Conservation (phyloP, 2,329 filamentous ascomycete genomes). For the Coleophoma eucalyptorum region DNA sequence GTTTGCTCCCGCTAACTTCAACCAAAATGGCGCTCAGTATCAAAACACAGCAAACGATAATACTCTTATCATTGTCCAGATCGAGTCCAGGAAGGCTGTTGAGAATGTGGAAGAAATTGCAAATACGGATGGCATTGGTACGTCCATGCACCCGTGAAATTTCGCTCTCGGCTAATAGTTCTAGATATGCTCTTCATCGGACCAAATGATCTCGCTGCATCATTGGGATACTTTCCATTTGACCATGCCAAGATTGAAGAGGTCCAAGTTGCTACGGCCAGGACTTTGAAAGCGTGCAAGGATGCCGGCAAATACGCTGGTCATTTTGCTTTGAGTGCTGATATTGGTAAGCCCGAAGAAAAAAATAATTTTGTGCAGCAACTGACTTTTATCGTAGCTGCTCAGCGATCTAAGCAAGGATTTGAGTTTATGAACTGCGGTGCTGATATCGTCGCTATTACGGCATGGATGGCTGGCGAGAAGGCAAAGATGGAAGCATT, state of each 20-base stretch:
- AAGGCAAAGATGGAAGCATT: constrained; percentile 23
- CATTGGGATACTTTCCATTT: constrained; percentile 27
- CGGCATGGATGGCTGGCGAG: constrained; percentile 30
- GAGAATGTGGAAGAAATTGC: constrained; percentile 56
- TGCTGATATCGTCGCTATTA: constrained; percentile 32
- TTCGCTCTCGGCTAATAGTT: constrained; percentile 4
- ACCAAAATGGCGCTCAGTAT: constrained; percentile 46
- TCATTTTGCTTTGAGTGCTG: constrained; percentile 28
- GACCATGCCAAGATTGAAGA: constrained; percentile 28
- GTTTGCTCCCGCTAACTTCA: constrained; percentile 44
- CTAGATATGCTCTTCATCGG: constrained; percentile 20
- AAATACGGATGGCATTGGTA: constrained; percentile 14
- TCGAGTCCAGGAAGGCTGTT: constrained; percentile 59
- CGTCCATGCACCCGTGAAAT: not conserved
- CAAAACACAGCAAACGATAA: constrained; percentile 48
- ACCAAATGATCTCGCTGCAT: constrained; percentile 20
- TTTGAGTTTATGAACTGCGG: constrained; percentile 34
- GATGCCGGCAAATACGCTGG: constrained; percentile 30
- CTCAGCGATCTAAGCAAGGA: constrained; percentile 21
- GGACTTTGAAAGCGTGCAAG: constrained; percentile 23
- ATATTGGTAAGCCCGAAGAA: constrained; percentile 10
- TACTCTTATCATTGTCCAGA: constrained; percentile 60
- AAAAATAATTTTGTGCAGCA: not conserved
- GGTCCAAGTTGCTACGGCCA: constrained; percentile 24
- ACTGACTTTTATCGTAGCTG: constrained; percentile 1